Conservation (phyloP, 495 filamentous ascomycete species). For the Lophiostoma macrostomum region DNA sequence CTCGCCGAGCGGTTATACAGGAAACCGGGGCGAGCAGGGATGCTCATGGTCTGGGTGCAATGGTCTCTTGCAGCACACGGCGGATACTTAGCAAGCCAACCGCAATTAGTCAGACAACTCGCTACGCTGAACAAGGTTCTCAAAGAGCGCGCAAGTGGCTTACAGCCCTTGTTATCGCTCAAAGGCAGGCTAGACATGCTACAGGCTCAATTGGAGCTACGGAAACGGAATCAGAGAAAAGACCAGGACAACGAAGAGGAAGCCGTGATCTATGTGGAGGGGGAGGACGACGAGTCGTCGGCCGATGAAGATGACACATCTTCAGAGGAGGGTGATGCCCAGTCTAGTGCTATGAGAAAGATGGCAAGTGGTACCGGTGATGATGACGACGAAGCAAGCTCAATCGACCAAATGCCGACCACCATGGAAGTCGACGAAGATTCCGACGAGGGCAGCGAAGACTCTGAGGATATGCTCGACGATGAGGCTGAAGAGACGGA, state of each 20-base stretch:
- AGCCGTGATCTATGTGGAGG: slow-evolving; percentile 83
- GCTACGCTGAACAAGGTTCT: slow-evolving; percentile 76
- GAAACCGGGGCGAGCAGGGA: slow-evolving; percentile 81
- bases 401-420: slow-evolving; percentile 35
- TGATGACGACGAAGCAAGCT: slow-evolving; percentile 31
- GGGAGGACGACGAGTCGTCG: slow-evolving; percentile 41
- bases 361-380: slow-evolving; percentile 17
- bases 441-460: slow-evolving; percentile 29
- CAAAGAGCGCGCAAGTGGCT: slow-evolving; percentile 74
- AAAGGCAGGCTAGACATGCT: slow-evolving; percentile 93
- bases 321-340: slow-evolving; percentile 32
- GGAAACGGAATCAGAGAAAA: slow-evolving; percentile 57
- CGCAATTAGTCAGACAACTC: slow-evolving; percentile 72
- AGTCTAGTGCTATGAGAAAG: slow-evolving; percentile 16
- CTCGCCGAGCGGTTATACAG: slow-evolving; percentile 84
- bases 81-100: slow-evolving; percentile 80
- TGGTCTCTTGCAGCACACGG: slow-evolving; percentile 95
- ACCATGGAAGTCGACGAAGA: slow-evolving; percentile 31
- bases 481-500: slow-evolving; percentile 43
- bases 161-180: slow-evolving; percentile 79
- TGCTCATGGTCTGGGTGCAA: slow-evolving; percentile 93
- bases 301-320: slow-evolving; percentile 41
- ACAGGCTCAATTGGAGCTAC: slow-evolving; percentile 76
- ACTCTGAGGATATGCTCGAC: slow-evolving; percentile 35
- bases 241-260: slow-evolving; percentile 65